A percentile compares a stretch with the other conserved stretches of the same genome.
phyloP scores from a whole-genome alignment of 169 alveolate genomes.

The Plasmodium coatneyi region DNA sequence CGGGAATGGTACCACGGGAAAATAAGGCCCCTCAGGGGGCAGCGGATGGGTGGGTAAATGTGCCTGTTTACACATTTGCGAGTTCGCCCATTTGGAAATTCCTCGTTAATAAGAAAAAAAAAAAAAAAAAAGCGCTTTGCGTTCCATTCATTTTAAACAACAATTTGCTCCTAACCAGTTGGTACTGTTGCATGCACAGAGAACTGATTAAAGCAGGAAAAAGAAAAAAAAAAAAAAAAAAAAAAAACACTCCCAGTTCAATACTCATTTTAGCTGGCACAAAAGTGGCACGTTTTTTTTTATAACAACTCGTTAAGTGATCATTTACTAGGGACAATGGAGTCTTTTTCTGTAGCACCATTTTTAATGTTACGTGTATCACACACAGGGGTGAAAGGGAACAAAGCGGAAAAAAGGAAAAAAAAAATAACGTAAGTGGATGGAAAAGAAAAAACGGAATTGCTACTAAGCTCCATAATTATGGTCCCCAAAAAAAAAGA shows the following conservation, averaged over 20 bases:
- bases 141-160: background rate
- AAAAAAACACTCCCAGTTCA: background rate
- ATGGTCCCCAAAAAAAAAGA: background rate
- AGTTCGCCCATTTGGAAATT: background rate
- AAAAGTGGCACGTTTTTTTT: background rate
- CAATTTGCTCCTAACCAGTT: background rate
- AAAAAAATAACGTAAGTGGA: background rate
- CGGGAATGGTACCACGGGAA: background rate
- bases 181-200: background rate
- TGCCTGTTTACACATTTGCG: background rate
- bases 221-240: background rate
- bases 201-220: background rate
- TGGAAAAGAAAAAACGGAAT: background rate
- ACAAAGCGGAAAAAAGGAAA: background rate
- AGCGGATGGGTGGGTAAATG: background rate
- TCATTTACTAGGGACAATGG: background rate
- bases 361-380: background rate
- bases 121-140: background rate
- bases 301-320: background rate
- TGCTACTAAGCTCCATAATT: background rate
- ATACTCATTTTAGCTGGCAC: background rate
- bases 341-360: background rate
- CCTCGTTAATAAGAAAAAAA: background rate
- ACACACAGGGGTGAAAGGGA: background rate
- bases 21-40: background rate